A percentile compares a stretch with the other conserved stretches of the same genome.
phyloP scores from a whole-genome alignment of 129 eudicot species.

The Pulicaria dysenterica region DNA sequence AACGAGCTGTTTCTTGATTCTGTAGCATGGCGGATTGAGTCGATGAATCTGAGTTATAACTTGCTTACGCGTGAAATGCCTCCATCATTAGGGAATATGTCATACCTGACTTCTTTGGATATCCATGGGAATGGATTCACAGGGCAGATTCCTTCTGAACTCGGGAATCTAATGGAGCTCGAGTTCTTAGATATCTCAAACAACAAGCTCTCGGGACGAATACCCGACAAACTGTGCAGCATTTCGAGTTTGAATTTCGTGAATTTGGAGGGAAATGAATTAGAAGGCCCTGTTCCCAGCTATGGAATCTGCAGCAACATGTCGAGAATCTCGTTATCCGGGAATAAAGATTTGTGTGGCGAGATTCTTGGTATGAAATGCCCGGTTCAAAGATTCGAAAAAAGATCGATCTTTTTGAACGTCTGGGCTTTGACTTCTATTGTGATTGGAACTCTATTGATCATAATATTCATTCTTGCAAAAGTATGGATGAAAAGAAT shows the following conservation, averaged over 20 bases:
- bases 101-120: slow-evolving; percentile 58
- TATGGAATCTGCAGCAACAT: slow-evolving; percentile 53
- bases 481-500: slow-evolving; percentile 44
- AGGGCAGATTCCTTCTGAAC: slow-evolving; percentile 54
- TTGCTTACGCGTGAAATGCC: slow-evolving; percentile 53
- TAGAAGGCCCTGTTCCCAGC: slow-evolving; percentile 60
- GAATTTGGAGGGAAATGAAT: slow-evolving; percentile 51
- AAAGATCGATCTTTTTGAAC: slow-evolving; percentile 32
- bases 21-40: slow-evolving; percentile 49
- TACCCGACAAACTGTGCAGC: slow-evolving; percentile 52
- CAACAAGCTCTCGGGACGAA: slow-evolving; percentile 51
- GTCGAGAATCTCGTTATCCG: slow-evolving; percentile 40
- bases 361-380: slow-evolving; percentile 49
- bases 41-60: slow-evolving; percentile 51
- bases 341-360: slow-evolving; percentile 70
- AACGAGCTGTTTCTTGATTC: slow-evolving; percentile 43
- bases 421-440: slow-evolving; percentile 45
- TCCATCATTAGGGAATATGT: slow-evolving; percentile 55
- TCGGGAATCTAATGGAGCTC: slow-evolving; percentile 55
- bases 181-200: slow-evolving; percentile 51
- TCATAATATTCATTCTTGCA: slow-evolving; percentile 33
- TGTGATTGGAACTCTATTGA: slow-evolving; percentile 33
- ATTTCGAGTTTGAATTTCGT: slow-evolving; percentile 38
- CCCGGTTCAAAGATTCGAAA: slow-evolving; percentile 43
- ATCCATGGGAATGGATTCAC: slow-evolving; percentile 55